Conservation (phyloP, 2,329 filamentous ascomycete genomes). For the Sclerotinia nivalis region DNA sequence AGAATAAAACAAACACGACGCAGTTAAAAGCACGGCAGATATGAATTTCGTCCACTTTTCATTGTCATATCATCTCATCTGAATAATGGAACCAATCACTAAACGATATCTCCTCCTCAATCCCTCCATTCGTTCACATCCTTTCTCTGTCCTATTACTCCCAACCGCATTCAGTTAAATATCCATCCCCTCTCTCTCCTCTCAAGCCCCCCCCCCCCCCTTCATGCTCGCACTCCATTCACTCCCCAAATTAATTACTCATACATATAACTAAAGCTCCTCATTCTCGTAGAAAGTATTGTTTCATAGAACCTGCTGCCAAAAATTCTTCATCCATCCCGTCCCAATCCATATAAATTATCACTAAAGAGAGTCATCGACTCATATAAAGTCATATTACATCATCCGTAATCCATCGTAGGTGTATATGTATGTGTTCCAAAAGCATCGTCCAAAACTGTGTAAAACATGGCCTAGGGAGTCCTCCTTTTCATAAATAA, state of each 20-base stretch:
- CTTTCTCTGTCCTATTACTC: background rate
- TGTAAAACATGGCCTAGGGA: constrained; percentile 10
- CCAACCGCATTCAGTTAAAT: background rate
- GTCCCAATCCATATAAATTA: background rate
- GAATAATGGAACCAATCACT: background rate
- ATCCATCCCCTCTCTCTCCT: background rate
- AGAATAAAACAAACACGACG: background rate
- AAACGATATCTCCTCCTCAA: background rate
- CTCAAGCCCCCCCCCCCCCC: too few species aligned
- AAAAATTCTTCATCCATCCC: background rate
- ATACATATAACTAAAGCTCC: background rate
- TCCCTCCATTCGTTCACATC: background rate
- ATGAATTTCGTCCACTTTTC: background rate
- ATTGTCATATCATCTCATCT: background rate
- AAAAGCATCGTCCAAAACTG: constrained; percentile 15
- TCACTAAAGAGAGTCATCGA: background rate
- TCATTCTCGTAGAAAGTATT: background rate
- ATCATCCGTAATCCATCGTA: background rate
- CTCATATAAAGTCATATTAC: background rate
- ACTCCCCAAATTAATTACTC: background rate
- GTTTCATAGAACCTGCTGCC: background rate
- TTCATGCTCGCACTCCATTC: too few species aligned
- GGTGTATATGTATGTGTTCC: constrained; percentile 1
- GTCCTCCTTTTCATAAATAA: constrained; percentile 4
- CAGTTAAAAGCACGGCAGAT: background rate